phyloP scores from a whole-genome alignment of 495 filamentous ascomycete species.

The Letharia columbiana region DNA sequence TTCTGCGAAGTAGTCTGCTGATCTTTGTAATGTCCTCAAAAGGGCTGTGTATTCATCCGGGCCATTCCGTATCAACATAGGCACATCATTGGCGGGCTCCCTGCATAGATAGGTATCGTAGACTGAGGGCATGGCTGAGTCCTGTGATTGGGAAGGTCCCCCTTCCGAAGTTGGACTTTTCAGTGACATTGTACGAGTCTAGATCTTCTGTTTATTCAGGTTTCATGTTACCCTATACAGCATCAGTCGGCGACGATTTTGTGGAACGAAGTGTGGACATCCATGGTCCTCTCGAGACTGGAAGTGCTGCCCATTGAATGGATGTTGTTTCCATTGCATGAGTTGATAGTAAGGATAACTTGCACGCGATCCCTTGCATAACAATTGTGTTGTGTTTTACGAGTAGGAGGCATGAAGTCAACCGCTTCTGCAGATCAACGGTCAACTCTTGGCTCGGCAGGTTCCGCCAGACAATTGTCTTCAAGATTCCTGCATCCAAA shows the following conservation, averaged over 20 bases:
- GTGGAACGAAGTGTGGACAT: background rate
- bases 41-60: conserved; percentile 22
- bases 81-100: conserved; percentile 21
- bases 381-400: background rate
- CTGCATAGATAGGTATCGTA: conserved; percentile 23
- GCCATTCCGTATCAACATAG: conserved; percentile 22
- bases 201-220: background rate
- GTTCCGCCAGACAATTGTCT: background rate
- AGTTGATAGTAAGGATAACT: background rate
- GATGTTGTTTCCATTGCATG: background rate
- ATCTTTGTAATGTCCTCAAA: conserved; percentile 43
- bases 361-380: background rate
- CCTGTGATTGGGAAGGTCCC: background rate
- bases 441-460: background rate
- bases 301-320: background rate
- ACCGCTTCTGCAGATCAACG: background rate
- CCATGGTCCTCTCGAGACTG: background rate
- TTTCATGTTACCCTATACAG: background rate
- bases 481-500: background rate
- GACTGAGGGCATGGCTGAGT: conserved; percentile 14
- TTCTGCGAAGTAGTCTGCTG: conserved; percentile 56
- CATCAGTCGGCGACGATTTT: background rate
- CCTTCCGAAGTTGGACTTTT: background rate
- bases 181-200: background rate
- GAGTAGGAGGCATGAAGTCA: background rate